Evolutionary conservation across 177 flowering plant species (phyloP), one percentile per base, ranked within the genome.

Genomic region (Vitis hybrid): DNA sequence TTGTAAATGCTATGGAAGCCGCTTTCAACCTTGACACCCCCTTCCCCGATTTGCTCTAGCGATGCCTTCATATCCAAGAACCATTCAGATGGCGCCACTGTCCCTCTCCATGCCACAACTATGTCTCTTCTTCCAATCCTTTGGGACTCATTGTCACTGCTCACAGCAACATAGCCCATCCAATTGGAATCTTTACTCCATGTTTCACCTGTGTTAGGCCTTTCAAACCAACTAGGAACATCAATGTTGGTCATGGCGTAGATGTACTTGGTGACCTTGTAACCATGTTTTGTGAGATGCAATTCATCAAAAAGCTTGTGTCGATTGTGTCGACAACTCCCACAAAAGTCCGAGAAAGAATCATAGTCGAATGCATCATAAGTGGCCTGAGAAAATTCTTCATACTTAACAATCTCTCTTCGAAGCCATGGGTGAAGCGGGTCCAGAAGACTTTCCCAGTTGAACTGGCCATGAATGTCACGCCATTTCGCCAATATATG

Each of bases 71-170:
- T 46, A 65, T 86, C 78, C 30, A 77, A 80, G 32, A 68, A 74
- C 90, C 87, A 86, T 64, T 86, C 86, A 2, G 77, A 61, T 2
- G 77, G 84, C 12, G 81, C 74, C 15, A 76, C 80, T 0, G 87
- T 87, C 9, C 91, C 91, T 2, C 89, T 75, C 86, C 86, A 85
- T 0, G 87, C 84, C 18, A 87, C 85, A 2, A 79, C 77, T 11
- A 87, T 76, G 71, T 87, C 89, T 21, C 89, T 67, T 11, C 89
- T 64, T 8, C 89, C 87, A 18, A 84, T 74, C 40, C 84, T 52
- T 1, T 27, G 17, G 2, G 84, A 27, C 57, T 82, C 87, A 1
- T 70, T 71, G 27, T 82, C 83, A 18, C 73, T 77, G 60, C 84
- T 79, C 8, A 84, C 83, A 6, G 87, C 87, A 0, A 86, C 82